Conservation (phyloP, 176 grass and related monocot genomes). For the Eleusine coracana region DNA sequence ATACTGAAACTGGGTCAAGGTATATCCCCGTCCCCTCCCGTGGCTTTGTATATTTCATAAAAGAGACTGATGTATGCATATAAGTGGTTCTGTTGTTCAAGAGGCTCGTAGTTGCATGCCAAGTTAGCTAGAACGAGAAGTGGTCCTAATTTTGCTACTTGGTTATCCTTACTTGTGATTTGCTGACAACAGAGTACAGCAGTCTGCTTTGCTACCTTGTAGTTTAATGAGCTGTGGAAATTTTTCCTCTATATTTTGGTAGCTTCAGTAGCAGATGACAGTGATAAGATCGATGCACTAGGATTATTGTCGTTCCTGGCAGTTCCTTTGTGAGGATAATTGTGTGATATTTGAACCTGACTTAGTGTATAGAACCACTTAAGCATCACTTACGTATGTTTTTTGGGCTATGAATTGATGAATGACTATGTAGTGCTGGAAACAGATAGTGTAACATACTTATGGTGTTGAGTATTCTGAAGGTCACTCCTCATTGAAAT, state of each 20-base stretch:
- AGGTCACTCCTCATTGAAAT: not conserved
- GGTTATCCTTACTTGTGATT: not conserved
- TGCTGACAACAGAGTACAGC: not conserved
- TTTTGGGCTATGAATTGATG: not conserved
- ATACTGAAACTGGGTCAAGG: constrained; percentile 83
- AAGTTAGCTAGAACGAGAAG: constrained; percentile 8
- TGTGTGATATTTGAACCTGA: not conserved
- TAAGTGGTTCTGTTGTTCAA: not conserved
- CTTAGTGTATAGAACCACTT: not conserved
- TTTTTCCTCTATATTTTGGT: not conserved
- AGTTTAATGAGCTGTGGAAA: not conserved
- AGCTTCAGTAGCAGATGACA: not conserved
- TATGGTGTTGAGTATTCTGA: not conserved
- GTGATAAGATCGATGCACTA: not conserved
- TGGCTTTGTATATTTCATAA: not conserved
- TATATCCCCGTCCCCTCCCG: not conserved
- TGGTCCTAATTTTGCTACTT: constrained; percentile 1
- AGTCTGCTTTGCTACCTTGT: not conserved
- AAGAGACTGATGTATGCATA: not conserved
- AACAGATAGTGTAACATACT: not conserved
- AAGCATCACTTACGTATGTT: not conserved
- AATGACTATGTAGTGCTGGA: not conserved
- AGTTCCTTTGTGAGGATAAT: not conserved
- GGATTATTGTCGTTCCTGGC: constrained; percentile 1
- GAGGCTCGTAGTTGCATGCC: not conserved